Evolutionary conservation across 805 yeast species (phyloP), one percentile per base, ranked within the genome.

Genomic region (Starmerella bacillaris): DNA sequence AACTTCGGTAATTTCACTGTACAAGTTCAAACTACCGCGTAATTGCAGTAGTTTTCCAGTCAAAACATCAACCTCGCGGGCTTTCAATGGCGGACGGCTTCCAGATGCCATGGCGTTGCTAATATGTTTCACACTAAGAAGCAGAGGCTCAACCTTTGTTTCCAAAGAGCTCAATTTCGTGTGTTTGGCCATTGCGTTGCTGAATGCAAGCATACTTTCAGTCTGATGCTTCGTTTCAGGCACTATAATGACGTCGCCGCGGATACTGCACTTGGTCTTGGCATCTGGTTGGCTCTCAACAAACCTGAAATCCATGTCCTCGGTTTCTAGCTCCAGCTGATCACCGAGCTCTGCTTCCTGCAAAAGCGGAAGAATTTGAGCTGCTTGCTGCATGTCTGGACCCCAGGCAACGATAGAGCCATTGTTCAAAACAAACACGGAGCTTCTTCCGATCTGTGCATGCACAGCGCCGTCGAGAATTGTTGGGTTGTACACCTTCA

Each of bases 401-500:
- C 82, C 82, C 93, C 94, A 83, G 0, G 80, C 78, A 11, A 79
- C 80, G 9, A 83, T 58, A 0, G 92, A 70, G 3, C 94, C 95
- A 45, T 75, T 74, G 3, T 72, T 66, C 29, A 84, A 58, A 1
- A 83, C 60, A 57, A 83, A 64, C 2, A 82, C 60, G 58, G 9
- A 39, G 32, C 18, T 34, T 61, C 21, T 58, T 59, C 35, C 72
- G 66, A 38, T 11, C 8, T 11, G 29, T 18, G 29, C 14, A 18
- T 26, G 14, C 7, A 26, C 45, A 26, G 71, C 72, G 1, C 78
- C 75, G 2, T 75, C 64, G n/a, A 75, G 50, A 17, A 58, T 44
- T 2, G 1, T 51, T 46, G 12, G 56, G 55, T 19, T 69, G 45
- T 4, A 59, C 53, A 3, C 58, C 52, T 9, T 60, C 44, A 3